These are phyloP conservation scores for Ustilago sp. DNA, from an alignment of 1,284 basidiomycete genomes.

Conservation along the genomic window DNA sequence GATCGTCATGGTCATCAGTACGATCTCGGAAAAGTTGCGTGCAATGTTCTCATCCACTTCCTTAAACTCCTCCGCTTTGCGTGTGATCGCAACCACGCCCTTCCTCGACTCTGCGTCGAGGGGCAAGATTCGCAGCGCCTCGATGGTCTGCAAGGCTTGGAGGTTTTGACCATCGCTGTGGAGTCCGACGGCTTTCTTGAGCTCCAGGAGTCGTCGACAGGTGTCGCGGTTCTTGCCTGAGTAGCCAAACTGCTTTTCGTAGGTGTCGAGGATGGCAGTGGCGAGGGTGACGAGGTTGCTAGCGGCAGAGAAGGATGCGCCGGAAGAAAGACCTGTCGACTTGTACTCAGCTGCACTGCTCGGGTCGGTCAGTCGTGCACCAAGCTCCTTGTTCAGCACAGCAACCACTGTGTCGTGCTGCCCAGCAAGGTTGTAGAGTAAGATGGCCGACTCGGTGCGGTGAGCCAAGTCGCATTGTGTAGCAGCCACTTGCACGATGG, in stretches of 20 bases:
- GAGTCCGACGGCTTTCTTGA: constrained; percentile 84
- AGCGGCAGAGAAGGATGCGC: constrained; percentile 74
- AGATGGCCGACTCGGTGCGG: constrained; percentile 88
- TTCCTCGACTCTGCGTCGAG: constrained; percentile 75
- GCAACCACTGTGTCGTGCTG: constrained; percentile 89
- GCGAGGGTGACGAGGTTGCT: constrained; percentile 82
- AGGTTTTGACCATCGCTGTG: constrained; percentile 81
- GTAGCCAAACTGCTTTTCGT: constrained; percentile 79
- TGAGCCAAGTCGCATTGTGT: constrained; percentile 77
- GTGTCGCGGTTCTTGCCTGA: constrained; percentile 79
- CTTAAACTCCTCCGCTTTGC: constrained; percentile 89
- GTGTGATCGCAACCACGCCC: constrained; percentile 86
- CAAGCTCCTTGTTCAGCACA: constrained; percentile 88
- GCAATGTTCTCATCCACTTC: constrained; percentile 86
- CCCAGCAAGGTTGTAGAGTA: constrained; percentile 93
- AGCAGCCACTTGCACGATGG: constrained; percentile 86
- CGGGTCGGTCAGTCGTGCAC: constrained; percentile 73
- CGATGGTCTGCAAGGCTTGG: constrained; percentile 84
- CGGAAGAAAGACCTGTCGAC: constrained; percentile 36
- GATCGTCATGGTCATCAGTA: constrained; percentile 93
- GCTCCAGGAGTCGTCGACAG: constrained; percentile 77
- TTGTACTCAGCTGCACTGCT: constrained; percentile 44
- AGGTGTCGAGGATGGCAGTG: constrained; percentile 84
- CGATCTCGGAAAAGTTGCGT: constrained; percentile 87
- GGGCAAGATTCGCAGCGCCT: constrained; percentile 88